Percentiles rank a stretch among this genome's conserved stretches.
phyloP scores from a whole-genome alignment of 1,284 basidiomycete genomes.

The Heterobasidion parviporum region DNA sequence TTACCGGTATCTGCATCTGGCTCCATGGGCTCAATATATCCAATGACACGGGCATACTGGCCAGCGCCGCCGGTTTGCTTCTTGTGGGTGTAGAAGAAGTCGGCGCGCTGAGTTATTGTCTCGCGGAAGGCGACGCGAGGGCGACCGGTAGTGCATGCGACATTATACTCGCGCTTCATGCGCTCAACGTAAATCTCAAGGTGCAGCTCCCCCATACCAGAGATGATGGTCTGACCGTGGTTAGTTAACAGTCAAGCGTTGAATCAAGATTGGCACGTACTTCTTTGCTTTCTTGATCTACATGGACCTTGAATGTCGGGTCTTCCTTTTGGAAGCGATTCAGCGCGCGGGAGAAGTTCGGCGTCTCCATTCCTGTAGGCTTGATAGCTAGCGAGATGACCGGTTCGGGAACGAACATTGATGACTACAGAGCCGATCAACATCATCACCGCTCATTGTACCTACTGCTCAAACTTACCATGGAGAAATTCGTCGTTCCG shows the following conservation, averaged over 20 bases:
- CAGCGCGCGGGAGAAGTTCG: conserved; percentile 94
- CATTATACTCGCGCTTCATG: conserved; percentile 97
- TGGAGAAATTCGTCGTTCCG: conserved; percentile 78
- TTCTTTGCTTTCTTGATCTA: conserved; percentile 93
- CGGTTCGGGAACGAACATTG: conserved; percentile 98
- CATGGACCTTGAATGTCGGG: conserved; percentile 96
- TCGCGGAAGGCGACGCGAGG: conserved; percentile 97
- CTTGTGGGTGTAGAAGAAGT: conserved; percentile 95
- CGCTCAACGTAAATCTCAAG: conserved; percentile 99
- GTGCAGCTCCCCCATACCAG: conserved; percentile 99
- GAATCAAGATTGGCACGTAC: conserved; percentile 25
- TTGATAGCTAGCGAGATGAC: conserved; percentile 96
- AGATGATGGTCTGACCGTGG: conserved; percentile 84
- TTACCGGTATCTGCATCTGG: conserved; percentile 73
- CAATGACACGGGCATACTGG: conserved; percentile 92
- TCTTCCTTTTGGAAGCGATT: conserved; percentile 99
- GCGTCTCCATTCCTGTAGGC: conserved; percentile 86
- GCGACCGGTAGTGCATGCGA: conserved; percentile 90
- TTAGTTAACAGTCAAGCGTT: too few species aligned
- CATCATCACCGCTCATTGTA: not conserved
- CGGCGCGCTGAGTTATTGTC: conserved; percentile 76
- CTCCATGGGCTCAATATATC: conserved; percentile 90
- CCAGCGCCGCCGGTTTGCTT: conserved; percentile 98
- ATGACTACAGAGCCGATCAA: conserved; percentile 51
- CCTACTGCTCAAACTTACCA: conserved; percentile 47